Evolutionary conservation across 306 rosid species (phyloP), one percentile per base, ranked within the genome.

Genomic region (Rosa chinensis): DNA sequence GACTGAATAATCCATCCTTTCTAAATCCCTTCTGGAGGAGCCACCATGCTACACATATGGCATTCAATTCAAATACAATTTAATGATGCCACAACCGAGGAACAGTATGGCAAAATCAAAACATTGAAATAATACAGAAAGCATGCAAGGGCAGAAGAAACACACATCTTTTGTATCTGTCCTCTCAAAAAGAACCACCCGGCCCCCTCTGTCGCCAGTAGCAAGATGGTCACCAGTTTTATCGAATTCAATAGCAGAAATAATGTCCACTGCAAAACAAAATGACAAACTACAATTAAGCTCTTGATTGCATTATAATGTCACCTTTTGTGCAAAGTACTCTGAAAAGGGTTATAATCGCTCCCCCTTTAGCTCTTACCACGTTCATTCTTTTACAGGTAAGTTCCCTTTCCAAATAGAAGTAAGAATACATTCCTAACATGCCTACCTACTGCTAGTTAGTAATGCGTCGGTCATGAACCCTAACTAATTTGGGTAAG

Each of bases 181-280:
- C 88, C 99, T 91, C 88, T 96, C 99, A 85, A 96, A 96, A 53
- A 96, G 99, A 83, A 96, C 99, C 74, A 96, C 99, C 66, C 99
- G 93, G 44, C 99, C 99, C 76, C 99, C 99, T n/a, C 98, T 97
- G 80, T 96, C 99, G 37, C 99, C 99, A 13, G 99, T 96, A 81
- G 98, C 99, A 79, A 96, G 99, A 90, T 93, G 97, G 83, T 93
- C 93, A 56, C 99, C 99, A 73, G 85, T 89, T 85, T 86, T 93
- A 86, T 96, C 99, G 53, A 96, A 96, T 83, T 96, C 99, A 76
- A 96, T 96, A 39, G 99, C 99, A 83, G 99, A 96, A 81, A 96
- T 96, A 73, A 96, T 93, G 87, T 96, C 99, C 85, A 96, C 99
- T 96, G 94, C 83, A 84, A 69, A 86, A 79, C 73, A 23, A 75